phyloP scores from a whole-genome alignment of 345 rosid genomes.

The Eucalyptus polybractea region DNA sequence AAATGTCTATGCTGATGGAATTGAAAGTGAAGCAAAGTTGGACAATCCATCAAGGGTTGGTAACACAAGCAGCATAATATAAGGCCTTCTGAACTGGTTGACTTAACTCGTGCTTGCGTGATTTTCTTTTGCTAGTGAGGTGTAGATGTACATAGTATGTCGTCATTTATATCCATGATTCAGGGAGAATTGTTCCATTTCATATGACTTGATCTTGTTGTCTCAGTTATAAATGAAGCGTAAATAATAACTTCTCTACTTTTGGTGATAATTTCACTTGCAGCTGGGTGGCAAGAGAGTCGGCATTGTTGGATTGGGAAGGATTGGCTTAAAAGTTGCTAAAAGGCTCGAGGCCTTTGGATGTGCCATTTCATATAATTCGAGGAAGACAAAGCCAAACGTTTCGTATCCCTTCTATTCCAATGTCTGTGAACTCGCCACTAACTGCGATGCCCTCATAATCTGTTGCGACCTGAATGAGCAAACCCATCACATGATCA shows the following conservation, averaged over 20 bases:
- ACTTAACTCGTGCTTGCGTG: not conserved
- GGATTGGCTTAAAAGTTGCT: conserved; percentile 22
- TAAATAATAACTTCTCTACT: not conserved
- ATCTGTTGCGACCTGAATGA: conserved; percentile 26
- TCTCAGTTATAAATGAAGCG: not conserved
- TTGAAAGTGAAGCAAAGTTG: not conserved
- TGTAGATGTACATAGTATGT: not conserved
- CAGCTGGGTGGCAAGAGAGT: conserved; percentile 29
- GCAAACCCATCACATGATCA: conserved; percentile 36
- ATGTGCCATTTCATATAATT: conserved; percentile 27
- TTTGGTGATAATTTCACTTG: not conserved
- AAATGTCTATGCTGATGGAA: not conserved
- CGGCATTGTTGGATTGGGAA: conserved; percentile 43
- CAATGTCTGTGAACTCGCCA: conserved; percentile 20
- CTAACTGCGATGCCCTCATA: conserved; percentile 23
- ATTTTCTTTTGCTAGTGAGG: not conserved
- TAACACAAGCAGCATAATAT: not conserved
- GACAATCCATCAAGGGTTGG: not conserved
- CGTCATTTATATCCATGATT: not conserved
- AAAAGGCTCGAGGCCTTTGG: conserved; percentile 36
- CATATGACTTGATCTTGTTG: not conserved
- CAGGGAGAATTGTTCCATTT: not conserved
- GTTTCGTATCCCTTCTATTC: conserved; percentile 16
- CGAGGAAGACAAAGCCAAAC: conserved; percentile 18
- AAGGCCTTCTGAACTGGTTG: not conserved